Evolutionary conservation across 2,329 filamentous ascomycete species (phyloP).

Genomic region (Cylindrodendrum hubeiense): DNA sequence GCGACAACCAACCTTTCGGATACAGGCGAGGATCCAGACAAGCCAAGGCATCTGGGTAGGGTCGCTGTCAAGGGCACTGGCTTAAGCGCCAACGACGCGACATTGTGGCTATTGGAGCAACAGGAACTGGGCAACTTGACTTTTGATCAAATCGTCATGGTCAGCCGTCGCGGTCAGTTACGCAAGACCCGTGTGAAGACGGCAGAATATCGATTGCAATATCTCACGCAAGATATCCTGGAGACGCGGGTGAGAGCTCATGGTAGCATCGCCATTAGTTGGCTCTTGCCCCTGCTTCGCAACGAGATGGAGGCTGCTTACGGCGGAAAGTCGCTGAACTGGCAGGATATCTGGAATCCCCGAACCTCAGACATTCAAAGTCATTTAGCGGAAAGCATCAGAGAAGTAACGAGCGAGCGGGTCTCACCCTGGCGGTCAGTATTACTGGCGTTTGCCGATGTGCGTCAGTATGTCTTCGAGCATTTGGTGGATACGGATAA

Average conservation of each 20-base stretch:
- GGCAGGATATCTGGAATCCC: constrained; percentile 7
- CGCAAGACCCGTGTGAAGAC: constrained; percentile 6
- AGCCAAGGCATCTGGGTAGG: not conserved
- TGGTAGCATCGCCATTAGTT: not conserved
- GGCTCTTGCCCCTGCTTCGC: constrained; percentile 1
- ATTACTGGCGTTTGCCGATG: not conserved
- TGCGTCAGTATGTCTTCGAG: constrained; percentile 6
- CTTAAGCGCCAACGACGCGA: not conserved
- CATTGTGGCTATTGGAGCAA: not conserved
- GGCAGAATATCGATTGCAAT: not conserved
- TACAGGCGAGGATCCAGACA: not conserved
- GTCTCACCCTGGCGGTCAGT: not conserved
- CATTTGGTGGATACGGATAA: not conserved
- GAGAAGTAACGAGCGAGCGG: not conserved
- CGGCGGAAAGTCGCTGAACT: not conserved
- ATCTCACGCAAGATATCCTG: constrained; percentile 2
- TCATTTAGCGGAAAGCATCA: not conserved
- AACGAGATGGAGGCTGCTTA: constrained; percentile 6
- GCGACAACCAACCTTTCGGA: not conserved
- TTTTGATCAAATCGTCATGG: constrained; percentile 5
- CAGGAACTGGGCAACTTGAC: not conserved
- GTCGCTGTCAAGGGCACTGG: constrained; percentile 1
- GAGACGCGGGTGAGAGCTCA: not conserved
- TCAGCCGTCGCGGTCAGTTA: constrained; percentile 4
- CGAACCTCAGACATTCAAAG: not conserved